These are phyloP conservation scores for Moesziomyces antarcticus DNA, from an alignment of 1,284 basidiomycete genomes.

Conservation along the genomic window DNA sequence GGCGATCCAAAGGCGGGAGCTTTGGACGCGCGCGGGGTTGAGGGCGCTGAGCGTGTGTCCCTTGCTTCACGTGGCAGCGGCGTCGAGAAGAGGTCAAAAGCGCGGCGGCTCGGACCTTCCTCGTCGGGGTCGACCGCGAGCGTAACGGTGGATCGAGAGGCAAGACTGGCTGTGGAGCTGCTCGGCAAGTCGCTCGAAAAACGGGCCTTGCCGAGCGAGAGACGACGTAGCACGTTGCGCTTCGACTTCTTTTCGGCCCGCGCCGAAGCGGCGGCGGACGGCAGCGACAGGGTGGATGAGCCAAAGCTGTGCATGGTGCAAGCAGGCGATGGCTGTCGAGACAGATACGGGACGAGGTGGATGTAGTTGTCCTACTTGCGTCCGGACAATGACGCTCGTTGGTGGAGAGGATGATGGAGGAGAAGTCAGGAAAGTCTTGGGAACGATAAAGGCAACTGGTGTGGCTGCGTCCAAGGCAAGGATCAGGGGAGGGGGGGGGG, in stretches of 20 bases:
- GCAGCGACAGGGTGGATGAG: conserved; percentile 16
- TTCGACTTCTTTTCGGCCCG: conserved; percentile 9
- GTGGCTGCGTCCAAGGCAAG: too few relatives aligned
- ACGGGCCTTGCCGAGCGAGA: conserved; percentile 17
- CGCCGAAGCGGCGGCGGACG: background rate
- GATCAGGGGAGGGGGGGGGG: too few relatives aligned
- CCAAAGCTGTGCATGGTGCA: conserved; percentile 20
- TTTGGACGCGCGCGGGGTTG: conserved; percentile 6
- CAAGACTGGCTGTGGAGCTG: conserved; percentile 3
- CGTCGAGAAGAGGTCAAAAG: conserved; percentile 19
- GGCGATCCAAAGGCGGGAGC: background rate
- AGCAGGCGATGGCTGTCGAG: background rate
- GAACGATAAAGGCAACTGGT: too few relatives aligned
- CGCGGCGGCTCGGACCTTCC: conserved; percentile 10
- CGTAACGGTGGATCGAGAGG: conserved; percentile 15
- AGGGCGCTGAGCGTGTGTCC: conserved; percentile 2
- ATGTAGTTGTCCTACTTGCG: background rate
- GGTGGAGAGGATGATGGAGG: too few relatives aligned
- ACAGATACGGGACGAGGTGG: background rate
- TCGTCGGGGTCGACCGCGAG: conserved; percentile 7
- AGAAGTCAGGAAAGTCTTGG: too few relatives aligned
- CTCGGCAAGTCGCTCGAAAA: background rate
- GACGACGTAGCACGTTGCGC: conserved; percentile 14
- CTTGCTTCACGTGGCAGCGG: conserved; percentile 2
- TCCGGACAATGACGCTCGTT: too few relatives aligned